phyloP scores from a whole-genome alignment of 768 basidiomycete genomes.

The Piloderma croceum region DNA sequence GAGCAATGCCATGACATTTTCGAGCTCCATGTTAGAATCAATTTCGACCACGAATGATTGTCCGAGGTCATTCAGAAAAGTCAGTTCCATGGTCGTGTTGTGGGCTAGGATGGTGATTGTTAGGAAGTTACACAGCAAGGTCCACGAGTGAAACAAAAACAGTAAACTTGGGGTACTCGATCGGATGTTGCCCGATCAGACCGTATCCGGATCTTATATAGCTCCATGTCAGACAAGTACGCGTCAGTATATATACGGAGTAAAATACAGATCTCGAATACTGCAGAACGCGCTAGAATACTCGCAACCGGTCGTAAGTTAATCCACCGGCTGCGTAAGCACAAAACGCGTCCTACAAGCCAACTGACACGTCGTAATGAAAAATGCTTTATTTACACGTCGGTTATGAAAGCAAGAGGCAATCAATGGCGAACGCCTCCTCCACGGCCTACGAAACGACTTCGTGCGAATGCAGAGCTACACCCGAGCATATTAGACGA shows the following conservation, averaged over 20 bases:
- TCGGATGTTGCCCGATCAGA: no score
- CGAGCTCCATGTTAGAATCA: constrained; percentile 84
- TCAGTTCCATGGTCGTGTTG: constrained; percentile 69
- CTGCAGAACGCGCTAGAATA: neutral
- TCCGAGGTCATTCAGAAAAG: constrained; percentile 65
- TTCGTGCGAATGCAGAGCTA: constrained; percentile 33
- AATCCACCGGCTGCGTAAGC: neutral
- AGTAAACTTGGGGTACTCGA: no score
- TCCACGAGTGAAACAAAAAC: no score
- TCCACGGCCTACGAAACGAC: constrained; percentile 23
- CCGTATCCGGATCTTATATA: no score
- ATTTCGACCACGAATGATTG: constrained; percentile 71
- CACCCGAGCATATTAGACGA: constrained; percentile 1
- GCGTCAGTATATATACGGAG: neutral
- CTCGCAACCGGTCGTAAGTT: neutral
- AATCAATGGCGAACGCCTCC: constrained; percentile 23
- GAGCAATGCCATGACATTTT: constrained; percentile 89
- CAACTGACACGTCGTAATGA: neutral
- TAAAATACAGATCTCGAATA: no score
- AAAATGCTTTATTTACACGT: neutral
- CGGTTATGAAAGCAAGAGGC: neutral
- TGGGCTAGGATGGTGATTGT: no score
- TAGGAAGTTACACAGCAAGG: no score
- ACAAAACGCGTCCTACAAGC: constrained; percentile 1
- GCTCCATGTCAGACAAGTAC: neutral